phyloP scores from a whole-genome alignment of 2,329 filamentous ascomycete genomes.

The Fusarium sp. region DNA sequence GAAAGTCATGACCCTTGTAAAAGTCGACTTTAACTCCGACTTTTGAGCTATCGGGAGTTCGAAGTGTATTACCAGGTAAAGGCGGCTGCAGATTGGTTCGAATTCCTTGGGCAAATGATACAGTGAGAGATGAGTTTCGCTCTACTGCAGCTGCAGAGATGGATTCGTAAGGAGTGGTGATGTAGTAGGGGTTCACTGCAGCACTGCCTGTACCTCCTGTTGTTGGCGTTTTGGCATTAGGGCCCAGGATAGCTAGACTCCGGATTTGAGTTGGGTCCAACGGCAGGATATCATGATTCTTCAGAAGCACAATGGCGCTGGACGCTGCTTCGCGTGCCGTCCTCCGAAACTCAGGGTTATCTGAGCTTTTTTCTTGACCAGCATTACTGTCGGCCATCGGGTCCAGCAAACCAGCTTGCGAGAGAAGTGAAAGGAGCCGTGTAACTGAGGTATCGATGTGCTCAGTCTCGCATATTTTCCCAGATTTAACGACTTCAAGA shows the following conservation, averaged over 20 bases:
- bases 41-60: not conserved
- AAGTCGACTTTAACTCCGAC: not conserved
- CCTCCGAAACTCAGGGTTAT: not conserved
- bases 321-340: not conserved
- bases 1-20: not conserved
- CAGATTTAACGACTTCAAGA: not conserved
- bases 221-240: not conserved
- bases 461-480: not conserved
- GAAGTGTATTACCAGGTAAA: not conserved
- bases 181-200: not conserved
- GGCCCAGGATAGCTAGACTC: not conserved
- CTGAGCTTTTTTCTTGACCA: not conserved
- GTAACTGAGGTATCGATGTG: not conserved
- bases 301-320: not conserved
- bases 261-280: not conserved
- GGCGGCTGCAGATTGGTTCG: not conserved
- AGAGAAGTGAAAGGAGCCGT: not conserved
- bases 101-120: not conserved
- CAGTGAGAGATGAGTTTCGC: not conserved
- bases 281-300: not conserved
- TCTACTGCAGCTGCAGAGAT: not conserved
- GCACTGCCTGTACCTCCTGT: not conserved
- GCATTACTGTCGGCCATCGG: not conserved
- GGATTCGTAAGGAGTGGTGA: not conserved
- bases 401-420: not conserved